Base-by-base conservation (phyloP, 176 grass and related monocot species). In the Avena sativa region DNA sequence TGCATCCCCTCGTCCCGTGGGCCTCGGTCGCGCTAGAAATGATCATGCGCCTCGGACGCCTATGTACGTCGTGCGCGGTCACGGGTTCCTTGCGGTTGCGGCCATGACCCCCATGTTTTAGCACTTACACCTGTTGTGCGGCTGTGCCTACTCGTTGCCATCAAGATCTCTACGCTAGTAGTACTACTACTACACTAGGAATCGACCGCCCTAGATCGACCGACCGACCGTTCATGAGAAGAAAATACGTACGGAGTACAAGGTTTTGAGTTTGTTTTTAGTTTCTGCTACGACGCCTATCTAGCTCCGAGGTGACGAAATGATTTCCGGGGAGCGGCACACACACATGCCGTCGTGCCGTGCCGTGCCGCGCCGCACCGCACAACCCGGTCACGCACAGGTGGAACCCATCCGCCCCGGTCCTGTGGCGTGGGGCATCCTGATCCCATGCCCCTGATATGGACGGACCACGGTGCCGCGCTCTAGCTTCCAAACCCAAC, bases 401-500 rank as follows among this genome's bases (percentile, higher is more conserved):
- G 57, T 6, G 63, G 26, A 15, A 8, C 26, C 74, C 15, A 66
- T 16, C 60, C 62, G 12, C 16, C 57, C 6, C 30, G 14, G 44
- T 11, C 4, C 46, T 43, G 26, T 55, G 46, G 46, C 46, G 46
- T 23, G 12, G 12, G 80, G 47, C 17, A 7, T 67, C 4, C 32
- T 17, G 46, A 48, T 48, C 46, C 46, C 46, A 48, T 48, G 46
- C 46, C 46, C 46, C 52, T 20, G 55, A 46, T 56, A 64, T 32
- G 73, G 74, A 83, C 80, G 78, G 62, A 87, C 47, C 30, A 65
- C 30, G 52, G 71, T 46, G 52, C 53, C 12, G 11, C 28, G 34
- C 20, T 49, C 20, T 9, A 71, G 64, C 12, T 78, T 78, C 73
- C 89, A 83, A 83, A 32, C 52, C 16, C 23, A 76, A 57, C 55